These are phyloP conservation scores for Chaetomiaceae sp. DNA, from an alignment of 2,329 filamentous ascomycete genomes.

Conservation along the genomic window DNA sequence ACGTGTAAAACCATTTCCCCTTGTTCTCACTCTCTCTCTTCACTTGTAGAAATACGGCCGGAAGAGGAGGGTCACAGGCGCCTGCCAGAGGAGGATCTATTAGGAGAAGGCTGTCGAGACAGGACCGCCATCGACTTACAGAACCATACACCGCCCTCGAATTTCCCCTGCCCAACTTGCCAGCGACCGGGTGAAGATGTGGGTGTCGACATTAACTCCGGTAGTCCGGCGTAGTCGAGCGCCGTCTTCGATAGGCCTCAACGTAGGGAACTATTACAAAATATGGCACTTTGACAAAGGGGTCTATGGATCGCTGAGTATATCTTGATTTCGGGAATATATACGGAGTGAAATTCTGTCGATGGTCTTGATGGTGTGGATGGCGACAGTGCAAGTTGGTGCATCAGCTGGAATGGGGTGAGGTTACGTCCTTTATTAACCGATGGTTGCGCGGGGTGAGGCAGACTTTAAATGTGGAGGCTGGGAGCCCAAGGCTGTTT, in stretches of 20 bases:
- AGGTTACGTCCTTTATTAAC: too few species aligned
- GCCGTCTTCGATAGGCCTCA: not conserved
- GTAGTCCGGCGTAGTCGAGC: not conserved
- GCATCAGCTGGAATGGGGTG: too few species aligned
- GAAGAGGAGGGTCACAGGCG: conserved; percentile 27
- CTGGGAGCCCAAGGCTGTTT: too few species aligned
- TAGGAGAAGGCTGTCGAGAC: not conserved
- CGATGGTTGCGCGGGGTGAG: too few species aligned
- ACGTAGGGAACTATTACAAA: not conserved
- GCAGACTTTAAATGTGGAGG: too few species aligned
- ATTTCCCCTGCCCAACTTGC: conserved; percentile 19
- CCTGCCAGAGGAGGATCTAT: not conserved
- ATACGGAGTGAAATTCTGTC: too few species aligned
- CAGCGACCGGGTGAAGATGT: not conserved
- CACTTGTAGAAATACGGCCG: conserved; percentile 35
- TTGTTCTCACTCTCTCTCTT: conserved; percentile 38
- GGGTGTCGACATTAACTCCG: not conserved
- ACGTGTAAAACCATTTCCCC: conserved; percentile 42
- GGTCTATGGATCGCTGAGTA: too few species aligned
- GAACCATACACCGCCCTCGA: conserved; percentile 28
- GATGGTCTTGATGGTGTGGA: too few species aligned
- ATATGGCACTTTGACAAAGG: too few species aligned
- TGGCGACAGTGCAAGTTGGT: too few species aligned
- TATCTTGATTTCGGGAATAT: too few species aligned
- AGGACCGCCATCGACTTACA: conserved; percentile 23